A percentile compares a stretch with the other conserved stretches of the same genome.
phyloP scores from a whole-genome alignment of 441 rosid species.

The Dalechampia spathulata region DNA sequence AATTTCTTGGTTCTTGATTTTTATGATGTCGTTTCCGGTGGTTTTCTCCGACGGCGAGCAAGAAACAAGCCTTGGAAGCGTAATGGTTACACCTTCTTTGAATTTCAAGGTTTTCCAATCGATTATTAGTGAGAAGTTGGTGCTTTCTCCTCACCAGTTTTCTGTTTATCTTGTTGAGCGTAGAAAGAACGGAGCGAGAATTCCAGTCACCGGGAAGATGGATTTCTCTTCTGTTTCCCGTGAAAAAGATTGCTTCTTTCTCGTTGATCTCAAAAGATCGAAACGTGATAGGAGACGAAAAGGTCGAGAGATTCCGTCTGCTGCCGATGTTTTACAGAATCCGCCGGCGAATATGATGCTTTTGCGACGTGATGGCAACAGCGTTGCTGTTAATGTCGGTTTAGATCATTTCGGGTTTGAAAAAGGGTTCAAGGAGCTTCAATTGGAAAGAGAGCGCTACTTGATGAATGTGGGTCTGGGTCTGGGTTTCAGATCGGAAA shows the following conservation, averaged over 20 bases:
- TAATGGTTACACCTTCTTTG: constrained; percentile 22
- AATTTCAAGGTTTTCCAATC: constrained; percentile 30
- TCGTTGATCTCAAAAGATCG: constrained; percentile 34
- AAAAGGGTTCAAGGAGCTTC: constrained; percentile 21
- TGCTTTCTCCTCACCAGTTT: constrained; percentile 38
- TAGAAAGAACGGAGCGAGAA: constrained; percentile 10
- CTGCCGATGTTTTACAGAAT: background rate
- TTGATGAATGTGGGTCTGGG: constrained; percentile 25
- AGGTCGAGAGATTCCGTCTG: background rate
- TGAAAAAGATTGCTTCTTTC: constrained; percentile 21
- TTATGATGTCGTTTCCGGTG: constrained; percentile 19
- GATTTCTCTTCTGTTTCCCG: constrained; percentile 30
- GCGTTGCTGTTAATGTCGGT: constrained; percentile 6
- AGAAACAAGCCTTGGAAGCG: constrained; percentile 31
- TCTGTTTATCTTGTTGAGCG: constrained; percentile 26
- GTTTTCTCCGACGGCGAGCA: constrained; percentile 44
- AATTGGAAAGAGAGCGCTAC: constrained; percentile 27
- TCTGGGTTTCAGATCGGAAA: background rate
- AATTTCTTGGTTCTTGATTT: background rate
- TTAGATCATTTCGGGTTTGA: constrained; percentile 19
- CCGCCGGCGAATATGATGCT: constrained; percentile 27
- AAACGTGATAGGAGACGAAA: constrained; percentile 25
- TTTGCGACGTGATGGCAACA: constrained; percentile 27
- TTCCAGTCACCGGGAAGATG: constrained; percentile 28
- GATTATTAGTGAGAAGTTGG: constrained; percentile 28